Evolutionary conservation across 495 filamentous ascomycete species (phyloP).

Genomic region (Durotheca rogersii): DNA sequence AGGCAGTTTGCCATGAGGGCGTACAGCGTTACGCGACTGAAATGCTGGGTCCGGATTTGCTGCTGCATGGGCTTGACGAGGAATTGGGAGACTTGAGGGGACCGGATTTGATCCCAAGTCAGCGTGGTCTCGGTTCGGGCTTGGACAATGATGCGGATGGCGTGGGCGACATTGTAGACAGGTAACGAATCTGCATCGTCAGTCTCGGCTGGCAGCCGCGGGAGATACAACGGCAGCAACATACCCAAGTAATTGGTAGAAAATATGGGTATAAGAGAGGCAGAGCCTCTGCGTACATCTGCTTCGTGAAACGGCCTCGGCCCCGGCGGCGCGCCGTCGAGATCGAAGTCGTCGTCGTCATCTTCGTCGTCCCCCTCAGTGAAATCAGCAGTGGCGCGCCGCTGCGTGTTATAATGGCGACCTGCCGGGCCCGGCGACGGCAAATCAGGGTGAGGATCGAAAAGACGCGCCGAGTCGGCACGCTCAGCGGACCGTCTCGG

Average conservation of each 20-base stretch:
- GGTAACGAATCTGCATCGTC: slow-evolving; percentile 57
- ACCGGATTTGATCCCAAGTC: slow-evolving; percentile 93
- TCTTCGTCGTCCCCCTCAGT: slow-evolving; percentile 56
- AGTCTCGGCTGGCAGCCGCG: not conserved
- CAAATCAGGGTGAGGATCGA: slow-evolving; percentile 35
- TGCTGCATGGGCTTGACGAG: slow-evolving; percentile 88
- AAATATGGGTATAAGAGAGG: slow-evolving; percentile 77
- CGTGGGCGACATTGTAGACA: slow-evolving; percentile 86
- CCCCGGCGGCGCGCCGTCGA: slow-evolving; percentile 53
- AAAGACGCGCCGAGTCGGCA: slow-evolving; percentile 25
- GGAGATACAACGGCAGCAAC: slow-evolving; percentile 2
- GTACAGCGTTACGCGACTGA: slow-evolving; percentile 82
- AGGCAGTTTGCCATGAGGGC: slow-evolving; percentile 89
- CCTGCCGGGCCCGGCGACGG: slow-evolving; percentile 38
- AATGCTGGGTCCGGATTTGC: slow-evolving; percentile 74
- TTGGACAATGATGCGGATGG: slow-evolving; percentile 77
- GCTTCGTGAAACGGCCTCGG: slow-evolving; percentile 31
- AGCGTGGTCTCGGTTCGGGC: slow-evolving; percentile 85
- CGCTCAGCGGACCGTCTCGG: slow-evolving; percentile 39
- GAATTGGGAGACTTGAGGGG: slow-evolving; percentile 93
- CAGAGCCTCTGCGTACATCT: slow-evolving; percentile 48
- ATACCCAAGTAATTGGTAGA: slow-evolving; percentile 77
- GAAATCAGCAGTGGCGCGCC: slow-evolving; percentile 58
- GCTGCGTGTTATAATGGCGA: slow-evolving; percentile 41
- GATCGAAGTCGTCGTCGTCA: slow-evolving; percentile 47